phyloP scores from a whole-genome alignment of 2,329 filamentous ascomycete species.

The Aspergillus jensenii region DNA sequence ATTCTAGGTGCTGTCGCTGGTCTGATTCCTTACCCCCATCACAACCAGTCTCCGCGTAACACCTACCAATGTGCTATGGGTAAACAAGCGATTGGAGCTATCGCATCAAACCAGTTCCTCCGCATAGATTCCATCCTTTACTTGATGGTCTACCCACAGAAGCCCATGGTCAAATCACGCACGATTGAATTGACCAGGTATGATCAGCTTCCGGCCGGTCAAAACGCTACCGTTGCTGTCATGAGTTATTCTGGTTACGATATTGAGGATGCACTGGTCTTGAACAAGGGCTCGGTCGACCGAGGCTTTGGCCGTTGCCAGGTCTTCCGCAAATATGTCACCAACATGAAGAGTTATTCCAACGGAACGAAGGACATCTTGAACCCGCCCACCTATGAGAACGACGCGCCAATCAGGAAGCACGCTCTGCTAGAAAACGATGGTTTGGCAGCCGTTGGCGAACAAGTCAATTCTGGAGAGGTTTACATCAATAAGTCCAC shows the following conservation, averaged over 20 bases:
- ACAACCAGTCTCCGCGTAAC: constrained; percentile 98
- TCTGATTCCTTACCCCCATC: constrained; percentile 95
- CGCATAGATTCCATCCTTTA: constrained; percentile 95
- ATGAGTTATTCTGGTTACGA: constrained; percentile 99
- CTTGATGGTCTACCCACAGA: constrained; percentile 94
- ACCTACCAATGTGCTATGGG: constrained; percentile 99
- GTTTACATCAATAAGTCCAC: constrained; percentile 88
- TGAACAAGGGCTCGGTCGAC: constrained; percentile 95
- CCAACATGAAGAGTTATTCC: constrained; percentile 82
- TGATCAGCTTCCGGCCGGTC: constrained; percentile 93
- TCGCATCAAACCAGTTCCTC: constrained; percentile 97
- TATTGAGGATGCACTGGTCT: constrained; percentile 94
- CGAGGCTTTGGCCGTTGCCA: constrained; percentile 95
- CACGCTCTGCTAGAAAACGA: constrained; percentile 77
- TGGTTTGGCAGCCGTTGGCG: constrained; percentile 83
- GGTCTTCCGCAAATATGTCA: constrained; percentile 92
- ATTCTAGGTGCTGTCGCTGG: constrained; percentile 93
- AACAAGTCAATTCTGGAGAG: constrained; percentile 73
- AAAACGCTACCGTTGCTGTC: constrained; percentile 96
- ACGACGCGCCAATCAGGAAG: constrained; percentile 62
- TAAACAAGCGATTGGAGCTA: constrained; percentile 98
- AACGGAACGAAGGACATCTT: constrained; percentile 69
- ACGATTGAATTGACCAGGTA: constrained; percentile 97
- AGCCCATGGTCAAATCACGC: constrained; percentile 95
- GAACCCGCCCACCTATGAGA: constrained; percentile 63